Evolutionary conservation across 345 rosid genomes (phyloP).

Genomic region (Euphorbia lathyris): DNA sequence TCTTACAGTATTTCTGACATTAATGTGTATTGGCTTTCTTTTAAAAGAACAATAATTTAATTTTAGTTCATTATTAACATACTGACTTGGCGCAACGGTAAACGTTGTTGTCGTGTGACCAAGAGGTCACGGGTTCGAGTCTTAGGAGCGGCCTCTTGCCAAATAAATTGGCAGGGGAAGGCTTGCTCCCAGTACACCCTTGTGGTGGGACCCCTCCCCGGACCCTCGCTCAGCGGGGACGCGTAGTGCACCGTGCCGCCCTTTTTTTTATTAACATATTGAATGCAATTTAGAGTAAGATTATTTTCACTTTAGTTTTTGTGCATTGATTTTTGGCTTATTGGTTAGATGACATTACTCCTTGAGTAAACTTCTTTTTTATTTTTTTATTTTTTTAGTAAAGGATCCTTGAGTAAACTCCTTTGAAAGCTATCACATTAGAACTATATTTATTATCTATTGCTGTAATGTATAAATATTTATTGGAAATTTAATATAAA

Average conservation of each 20-base stretch:
- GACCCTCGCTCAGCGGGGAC: too few relatives aligned
- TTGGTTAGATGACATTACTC: background rate
- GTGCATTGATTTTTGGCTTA: background rate
- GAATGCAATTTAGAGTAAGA: background rate
- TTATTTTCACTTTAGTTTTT: constrained; percentile 3
- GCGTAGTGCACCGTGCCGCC: too few relatives aligned
- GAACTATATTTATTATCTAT: background rate
- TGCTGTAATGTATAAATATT: background rate
- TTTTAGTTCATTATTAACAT: background rate
- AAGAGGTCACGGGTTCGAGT: too few relatives aligned
- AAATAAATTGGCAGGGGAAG: too few relatives aligned
- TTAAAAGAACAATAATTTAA: background rate
- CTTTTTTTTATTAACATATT: constrained; percentile 5
- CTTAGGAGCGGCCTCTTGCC: too few relatives aligned
- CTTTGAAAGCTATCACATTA: background rate
- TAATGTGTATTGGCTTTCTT: constrained; percentile 1
- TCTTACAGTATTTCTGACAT: background rate
- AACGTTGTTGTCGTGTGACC: too few relatives aligned
- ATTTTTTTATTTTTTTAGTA: too few relatives aligned
- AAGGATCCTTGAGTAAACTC: too few relatives aligned
- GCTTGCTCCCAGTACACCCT: too few relatives aligned
- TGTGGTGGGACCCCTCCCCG: too few relatives aligned
- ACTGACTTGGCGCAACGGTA: too few relatives aligned
- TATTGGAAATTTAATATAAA: background rate
- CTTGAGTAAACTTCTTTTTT: too few relatives aligned